Conservation (phyloP, 306 rosid genomes). For the Datisca glomerata region DNA sequence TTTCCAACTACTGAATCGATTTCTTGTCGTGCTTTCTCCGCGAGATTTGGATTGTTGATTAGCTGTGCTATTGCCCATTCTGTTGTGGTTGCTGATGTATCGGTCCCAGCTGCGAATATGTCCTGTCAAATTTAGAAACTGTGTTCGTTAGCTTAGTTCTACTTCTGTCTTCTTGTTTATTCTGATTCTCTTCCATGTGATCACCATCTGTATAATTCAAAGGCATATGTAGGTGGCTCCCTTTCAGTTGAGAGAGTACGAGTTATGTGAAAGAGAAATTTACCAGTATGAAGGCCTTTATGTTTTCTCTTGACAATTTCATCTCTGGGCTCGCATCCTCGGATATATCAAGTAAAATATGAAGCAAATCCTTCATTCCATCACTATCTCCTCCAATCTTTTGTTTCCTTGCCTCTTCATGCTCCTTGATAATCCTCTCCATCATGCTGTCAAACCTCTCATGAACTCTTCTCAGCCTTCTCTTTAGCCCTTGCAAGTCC, state of each 20-base stretch:
- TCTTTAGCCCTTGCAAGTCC: slow-evolving; percentile 38
- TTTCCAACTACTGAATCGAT: slow-evolving; percentile 39
- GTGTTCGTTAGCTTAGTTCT: too few relatives aligned
- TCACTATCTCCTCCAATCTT: slow-evolving; percentile 8
- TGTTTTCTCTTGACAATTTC: slow-evolving; percentile 32
- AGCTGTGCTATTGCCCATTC: slow-evolving; percentile 75
- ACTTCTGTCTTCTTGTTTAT: too few relatives aligned
- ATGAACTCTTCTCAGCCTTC: slow-evolving; percentile 17
- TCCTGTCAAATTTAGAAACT: slow-evolving; percentile 19
- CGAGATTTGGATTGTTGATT: slow-evolving; percentile 48
- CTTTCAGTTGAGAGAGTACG: not conserved
- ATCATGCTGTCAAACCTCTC: slow-evolving; percentile 35
- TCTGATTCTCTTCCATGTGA: too few relatives aligned
- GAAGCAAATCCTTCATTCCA: slow-evolving; percentile 30
- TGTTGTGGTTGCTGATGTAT: slow-evolving; percentile 31
- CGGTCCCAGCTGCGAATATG: slow-evolving; percentile 47
- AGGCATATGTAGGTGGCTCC: too few relatives aligned
- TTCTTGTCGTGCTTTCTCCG: slow-evolving; percentile 59
- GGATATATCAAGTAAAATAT: slow-evolving; percentile 27
- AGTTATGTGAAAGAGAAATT: too few relatives aligned
- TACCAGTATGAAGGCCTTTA: slow-evolving; percentile 55
- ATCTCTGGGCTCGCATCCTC: slow-evolving; percentile 36
- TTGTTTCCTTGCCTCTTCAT: slow-evolving; percentile 16
- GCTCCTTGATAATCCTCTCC: slow-evolving; percentile 42
- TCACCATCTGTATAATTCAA: too few relatives aligned